Base-by-base conservation (phyloP, 1,139 yeast genomes). In the Pichia sp. region DNA sequence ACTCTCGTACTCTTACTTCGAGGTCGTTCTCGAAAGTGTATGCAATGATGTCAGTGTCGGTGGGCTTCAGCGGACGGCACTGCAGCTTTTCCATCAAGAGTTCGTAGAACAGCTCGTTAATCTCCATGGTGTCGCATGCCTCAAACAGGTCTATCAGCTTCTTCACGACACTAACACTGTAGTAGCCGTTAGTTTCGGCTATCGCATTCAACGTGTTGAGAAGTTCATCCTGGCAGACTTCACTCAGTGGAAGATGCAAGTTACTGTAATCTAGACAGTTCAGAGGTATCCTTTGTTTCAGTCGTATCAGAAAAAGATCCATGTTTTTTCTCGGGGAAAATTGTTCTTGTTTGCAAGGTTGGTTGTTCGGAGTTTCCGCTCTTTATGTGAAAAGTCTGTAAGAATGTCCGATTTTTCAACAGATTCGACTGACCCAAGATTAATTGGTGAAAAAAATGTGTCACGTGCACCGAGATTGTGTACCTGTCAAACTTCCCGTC, bases 51-150 rank as follows among this genome's bases (percentile, higher is more conserved):
- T 85, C 91, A 1, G 68, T 58, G 2, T 74, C 75, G 1, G 81
- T 75, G 0, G 84, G 78, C 0, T 63, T 64, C 33, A 74, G 64
- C 42, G 77, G 79, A 17, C 58, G 60, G 0, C 80, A 68, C 38
- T 70, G 63, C 17, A 84, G 62, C 33, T 83, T 70, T 27, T 71
- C 71, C 51, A 79, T 73, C 58, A 79, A 76, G 20, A 73, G 61
- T 54, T 81, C 85, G 63, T 83, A 85, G n/a, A 79, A 53, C 53
- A 68, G 75, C 48, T 79, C 86, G 40, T 71, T 70, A 7, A 75
- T 63, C 9, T 73, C 74, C 31, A 70, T 72, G 3, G 63, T 63
- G 7, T 14, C 20, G 8, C 14, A 14, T 1, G 63, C 60, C 1
- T 46, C 53, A 16, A 77, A 61, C 10, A 59, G 50, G 6, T 69